Conservation (phyloP, 2,329 filamentous ascomycete genomes). For the Trichoderma brevicompactum region DNA sequence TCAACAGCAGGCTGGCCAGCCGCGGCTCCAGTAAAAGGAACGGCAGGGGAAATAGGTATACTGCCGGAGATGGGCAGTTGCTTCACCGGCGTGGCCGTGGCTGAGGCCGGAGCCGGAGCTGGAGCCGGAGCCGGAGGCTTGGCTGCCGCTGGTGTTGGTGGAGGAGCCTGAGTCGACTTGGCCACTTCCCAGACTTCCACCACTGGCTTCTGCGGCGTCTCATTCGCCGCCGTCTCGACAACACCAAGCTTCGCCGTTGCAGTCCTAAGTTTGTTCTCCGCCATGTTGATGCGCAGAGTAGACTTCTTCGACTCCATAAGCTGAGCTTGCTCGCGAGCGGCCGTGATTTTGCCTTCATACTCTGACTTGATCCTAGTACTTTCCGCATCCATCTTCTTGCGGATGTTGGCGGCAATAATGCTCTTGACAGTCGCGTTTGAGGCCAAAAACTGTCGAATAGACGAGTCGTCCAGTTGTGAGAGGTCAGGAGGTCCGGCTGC, state of each 20-base stretch:
- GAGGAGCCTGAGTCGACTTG: conserved; percentile 54
- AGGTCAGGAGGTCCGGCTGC: conserved; percentile 48
- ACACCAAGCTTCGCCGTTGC: conserved; percentile 75
- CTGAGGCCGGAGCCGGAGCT: conserved; percentile 17
- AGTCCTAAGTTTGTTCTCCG: conserved; percentile 68
- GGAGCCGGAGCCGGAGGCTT: conserved; percentile 19
- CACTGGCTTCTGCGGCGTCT: conserved; percentile 83
- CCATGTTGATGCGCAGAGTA: conserved; percentile 76
- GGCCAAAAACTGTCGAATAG: conserved; percentile 60
- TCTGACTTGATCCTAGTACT: conserved; percentile 63
- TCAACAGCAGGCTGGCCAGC: neutral
- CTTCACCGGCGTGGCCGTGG: conserved; percentile 35
- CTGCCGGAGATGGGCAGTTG: conserved; percentile 34
- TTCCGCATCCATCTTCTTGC: conserved; percentile 70
- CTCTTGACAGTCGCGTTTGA: conserved; percentile 61
- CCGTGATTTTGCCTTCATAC: conserved; percentile 57
- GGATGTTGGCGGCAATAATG: conserved; percentile 66
- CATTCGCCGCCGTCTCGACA: conserved; percentile 78
- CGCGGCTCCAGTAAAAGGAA: conserved; percentile 15
- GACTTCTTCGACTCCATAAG: conserved; percentile 77
- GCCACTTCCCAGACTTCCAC: conserved; percentile 85
- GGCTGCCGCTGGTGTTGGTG: conserved; percentile 33
- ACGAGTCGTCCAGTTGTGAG: conserved; percentile 56
- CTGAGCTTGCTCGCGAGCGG: conserved; percentile 66
- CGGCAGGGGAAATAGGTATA: conserved; percentile 21